Conservation (phyloP, 257 asterid genomes). For the Rehmannia glutinosa region DNA sequence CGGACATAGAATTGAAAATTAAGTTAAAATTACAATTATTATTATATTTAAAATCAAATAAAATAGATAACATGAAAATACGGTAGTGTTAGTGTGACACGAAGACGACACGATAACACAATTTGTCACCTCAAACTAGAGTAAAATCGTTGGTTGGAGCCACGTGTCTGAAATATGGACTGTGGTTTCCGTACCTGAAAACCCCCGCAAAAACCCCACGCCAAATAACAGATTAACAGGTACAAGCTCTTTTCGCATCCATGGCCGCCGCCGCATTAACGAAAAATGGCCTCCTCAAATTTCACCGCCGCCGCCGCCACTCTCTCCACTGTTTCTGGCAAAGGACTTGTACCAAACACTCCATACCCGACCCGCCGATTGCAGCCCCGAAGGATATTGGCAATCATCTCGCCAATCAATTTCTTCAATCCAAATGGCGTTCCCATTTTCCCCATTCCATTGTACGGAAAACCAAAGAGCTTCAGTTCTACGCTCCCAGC, state of each 20-base stretch:
- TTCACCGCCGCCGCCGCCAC: conserved; percentile 14
- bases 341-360: not conserved
- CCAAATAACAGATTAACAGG: no score
- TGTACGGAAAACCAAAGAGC: conserved; percentile 22
- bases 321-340: conserved; percentile 1
- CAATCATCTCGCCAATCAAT: not conserved
- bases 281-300: not conserved
- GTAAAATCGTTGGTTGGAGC: no score
- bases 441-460: conserved; percentile 36
- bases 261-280: conserved; percentile 26
- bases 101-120: no score
- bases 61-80: no score
- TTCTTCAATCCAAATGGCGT: conserved; percentile 35
- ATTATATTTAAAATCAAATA: no score
- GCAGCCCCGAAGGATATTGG: conserved; percentile 8
- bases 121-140: no score
- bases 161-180: no score
- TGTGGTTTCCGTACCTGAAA: not conserved
- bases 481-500: conserved; percentile 23
- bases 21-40: no score
- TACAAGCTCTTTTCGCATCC: not conserved
- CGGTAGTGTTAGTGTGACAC: no score
- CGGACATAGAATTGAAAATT: no score
- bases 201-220: conserved; percentile 20
- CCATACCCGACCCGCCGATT: conserved; percentile 22